These are phyloP conservation scores for Colletotrichum chlorophyti DNA, from an alignment of 2,329 filamentous ascomycete genomes.

Conservation along the genomic window DNA sequence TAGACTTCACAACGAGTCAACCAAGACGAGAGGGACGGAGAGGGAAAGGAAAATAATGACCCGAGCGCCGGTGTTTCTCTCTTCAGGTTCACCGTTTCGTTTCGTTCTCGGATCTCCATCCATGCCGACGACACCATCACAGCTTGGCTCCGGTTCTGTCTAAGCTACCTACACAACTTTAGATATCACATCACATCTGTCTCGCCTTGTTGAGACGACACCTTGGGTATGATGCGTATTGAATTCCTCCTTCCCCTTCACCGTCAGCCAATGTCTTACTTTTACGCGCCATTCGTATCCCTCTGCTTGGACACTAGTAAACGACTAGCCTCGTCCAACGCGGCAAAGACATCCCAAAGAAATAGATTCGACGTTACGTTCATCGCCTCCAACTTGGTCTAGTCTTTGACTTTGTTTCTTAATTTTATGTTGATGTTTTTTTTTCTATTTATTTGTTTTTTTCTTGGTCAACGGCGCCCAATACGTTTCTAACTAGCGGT, in stretches of 20 bases:
- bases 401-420: background rate
- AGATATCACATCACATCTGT: background rate
- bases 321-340: background rate
- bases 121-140: no score
- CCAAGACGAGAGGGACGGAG: no score
- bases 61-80: no score
- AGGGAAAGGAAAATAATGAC: no score
- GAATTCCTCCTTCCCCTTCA: background rate
- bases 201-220: background rate
- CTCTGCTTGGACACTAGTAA: constrained; percentile 16
- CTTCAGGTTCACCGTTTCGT: no score
- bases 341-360: background rate
- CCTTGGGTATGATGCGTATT: constrained; percentile 1
- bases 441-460: no score
- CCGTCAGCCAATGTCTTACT: constrained; percentile 14
- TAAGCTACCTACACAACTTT: no score
- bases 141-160: no score
- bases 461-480: background rate
- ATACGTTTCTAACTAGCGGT: no score
- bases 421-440: no score
- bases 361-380: background rate
- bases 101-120: no score
- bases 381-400: background rate
- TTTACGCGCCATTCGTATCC: constrained; percentile 1
- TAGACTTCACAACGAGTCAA: no score